Base-by-base conservation (phyloP, 2,329 filamentous ascomycete genomes). In the Fusarium haematococcum region DNA sequence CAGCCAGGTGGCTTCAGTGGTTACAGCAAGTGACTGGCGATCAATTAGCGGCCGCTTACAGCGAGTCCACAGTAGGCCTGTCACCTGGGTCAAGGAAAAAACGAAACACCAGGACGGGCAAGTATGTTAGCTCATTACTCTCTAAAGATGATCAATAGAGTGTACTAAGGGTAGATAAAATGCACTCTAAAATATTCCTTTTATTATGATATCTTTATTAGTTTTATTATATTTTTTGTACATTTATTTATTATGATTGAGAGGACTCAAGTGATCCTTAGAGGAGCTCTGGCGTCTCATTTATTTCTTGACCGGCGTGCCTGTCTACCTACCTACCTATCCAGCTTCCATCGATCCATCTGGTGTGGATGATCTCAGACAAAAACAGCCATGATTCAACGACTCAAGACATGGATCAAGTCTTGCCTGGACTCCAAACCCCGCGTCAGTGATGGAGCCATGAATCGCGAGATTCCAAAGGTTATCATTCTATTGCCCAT, bases 1-100 rank as follows among this genome's bases (percentile, higher is more conserved):
- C 35, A 27, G n/a, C 35, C 39, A 20, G 61, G 32, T 52, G 20
- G 63, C 45, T 70, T 33, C 68, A 69, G 61, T 66, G 39, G 30
- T 59, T 65, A 30, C 57, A 50, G 54, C 18, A 16, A 32, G 50
- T 20, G 11, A 39, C 16, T 25, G 18, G 23, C 23, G 9, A 32
- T 32, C 23, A 23, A 27, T 41, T 54, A 37, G 33, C 60, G 43
- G 20, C 57, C 37, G 16, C 37, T 27, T 33, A 45, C 37, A 61
- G 58, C n/a, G 20, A 62, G 30, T 50, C 59, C 16, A n/a, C 48
- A 52, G 27, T 8, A 50, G 16, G 7, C 33, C 18, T 10, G 20
- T 39, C 33, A 14, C 13, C 32, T 14, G 13, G 32, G 32, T 33
- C 32, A 33, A 37, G 14, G 33, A 33, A 33, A 11, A 33, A 33